Conservation (phyloP, 768 basidiomycete species). For the Pholiota microspora region DNA sequence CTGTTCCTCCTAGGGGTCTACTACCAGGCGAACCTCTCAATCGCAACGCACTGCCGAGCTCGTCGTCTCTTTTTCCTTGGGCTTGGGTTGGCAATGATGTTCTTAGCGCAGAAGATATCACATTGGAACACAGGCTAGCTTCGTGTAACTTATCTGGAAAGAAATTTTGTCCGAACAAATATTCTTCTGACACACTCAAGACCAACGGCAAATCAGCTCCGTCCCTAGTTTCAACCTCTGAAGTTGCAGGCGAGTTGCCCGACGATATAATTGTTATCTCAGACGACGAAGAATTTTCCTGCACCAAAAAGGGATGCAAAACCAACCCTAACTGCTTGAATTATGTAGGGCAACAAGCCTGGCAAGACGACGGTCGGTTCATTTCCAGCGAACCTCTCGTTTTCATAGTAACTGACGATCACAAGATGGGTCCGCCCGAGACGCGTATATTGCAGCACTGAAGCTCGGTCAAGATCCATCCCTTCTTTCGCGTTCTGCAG, state of each 20-base stretch:
- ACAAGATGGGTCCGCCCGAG: conserved; percentile 27
- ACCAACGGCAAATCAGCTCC: conserved; percentile 1
- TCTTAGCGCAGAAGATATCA: conserved; percentile 53
- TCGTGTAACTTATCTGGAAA: conserved; percentile 68
- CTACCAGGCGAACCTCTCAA: conserved; percentile 63
- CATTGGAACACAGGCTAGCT: conserved; percentile 59
- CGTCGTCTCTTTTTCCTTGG: conserved; percentile 51
- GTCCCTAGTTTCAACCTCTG: conserved; percentile 10
- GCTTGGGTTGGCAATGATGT: conserved; percentile 78
- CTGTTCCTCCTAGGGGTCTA: conserved; percentile 48
- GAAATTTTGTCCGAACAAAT: conserved; percentile 58
- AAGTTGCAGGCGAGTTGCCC: conserved; percentile 41
- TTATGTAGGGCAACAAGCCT: conserved; percentile 79
- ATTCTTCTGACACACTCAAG: conserved; percentile 18
- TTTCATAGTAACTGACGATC: conserved; percentile 12
- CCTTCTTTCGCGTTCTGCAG: conserved; percentile 43
- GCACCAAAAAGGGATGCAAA: conserved; percentile 65
- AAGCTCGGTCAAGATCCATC: conserved; percentile 58
- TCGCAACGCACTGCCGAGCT: conserved; percentile 46
- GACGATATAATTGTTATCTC: conserved; percentile 71
- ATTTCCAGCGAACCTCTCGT: conserved; percentile 9
- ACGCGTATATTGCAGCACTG: conserved; percentile 49
- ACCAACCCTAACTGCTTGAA: conserved; percentile 85
- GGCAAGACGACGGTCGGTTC: conserved; percentile 63
- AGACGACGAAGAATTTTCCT: conserved; percentile 58